Conservation (phyloP, 371 early-diverging fungal species). For the Mortierella sp. region DNA sequence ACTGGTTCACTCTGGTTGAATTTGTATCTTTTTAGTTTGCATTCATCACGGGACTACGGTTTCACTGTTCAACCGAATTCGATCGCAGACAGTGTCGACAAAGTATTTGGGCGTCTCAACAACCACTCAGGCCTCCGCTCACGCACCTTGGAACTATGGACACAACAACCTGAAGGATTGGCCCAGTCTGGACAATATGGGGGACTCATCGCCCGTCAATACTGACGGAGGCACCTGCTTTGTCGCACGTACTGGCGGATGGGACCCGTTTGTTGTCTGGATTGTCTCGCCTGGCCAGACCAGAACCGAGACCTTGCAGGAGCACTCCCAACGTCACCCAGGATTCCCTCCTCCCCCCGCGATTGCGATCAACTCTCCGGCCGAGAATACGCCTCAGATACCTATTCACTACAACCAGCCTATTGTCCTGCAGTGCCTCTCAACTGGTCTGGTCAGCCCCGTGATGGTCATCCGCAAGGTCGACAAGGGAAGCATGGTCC, state of each 20-base stretch:
- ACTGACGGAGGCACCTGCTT: conserved; percentile 77
- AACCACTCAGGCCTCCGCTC: conserved; percentile 58
- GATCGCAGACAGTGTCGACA: conserved; percentile 90
- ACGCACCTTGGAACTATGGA: conserved; percentile 60
- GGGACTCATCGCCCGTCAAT: conserved; percentile 58
- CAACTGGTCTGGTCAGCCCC: conserved; percentile 86
- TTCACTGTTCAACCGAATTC: conserved; percentile 87
- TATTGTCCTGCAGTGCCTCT: conserved; percentile 85
- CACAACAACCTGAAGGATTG: conserved; percentile 55
- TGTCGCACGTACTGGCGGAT: conserved; percentile 82
- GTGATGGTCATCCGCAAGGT: conserved; percentile 88
- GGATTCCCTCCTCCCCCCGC: conserved; percentile 84
- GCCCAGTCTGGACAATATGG: conserved; percentile 44
- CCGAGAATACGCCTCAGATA: conserved; percentile 63
- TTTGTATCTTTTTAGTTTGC: conserved; percentile 69
- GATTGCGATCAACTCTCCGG: conserved; percentile 72
- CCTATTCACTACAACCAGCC: conserved; percentile 89
- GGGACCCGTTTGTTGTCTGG: conserved; percentile 95
- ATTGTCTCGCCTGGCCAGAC: conserved; percentile 77
- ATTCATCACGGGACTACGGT: conserved; percentile 89
- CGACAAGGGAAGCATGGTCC: conserved; percentile 84
- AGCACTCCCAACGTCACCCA: conserved; percentile 58
- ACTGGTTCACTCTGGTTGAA: neutral
- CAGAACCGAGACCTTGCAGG: conserved; percentile 65
- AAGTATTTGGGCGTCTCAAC: conserved; percentile 84